A percentile compares a stretch with the other conserved stretches of the same genome.
phyloP scores from a whole-genome alignment of 2,329 filamentous ascomycete species.

The Trichoderma sp. region DNA sequence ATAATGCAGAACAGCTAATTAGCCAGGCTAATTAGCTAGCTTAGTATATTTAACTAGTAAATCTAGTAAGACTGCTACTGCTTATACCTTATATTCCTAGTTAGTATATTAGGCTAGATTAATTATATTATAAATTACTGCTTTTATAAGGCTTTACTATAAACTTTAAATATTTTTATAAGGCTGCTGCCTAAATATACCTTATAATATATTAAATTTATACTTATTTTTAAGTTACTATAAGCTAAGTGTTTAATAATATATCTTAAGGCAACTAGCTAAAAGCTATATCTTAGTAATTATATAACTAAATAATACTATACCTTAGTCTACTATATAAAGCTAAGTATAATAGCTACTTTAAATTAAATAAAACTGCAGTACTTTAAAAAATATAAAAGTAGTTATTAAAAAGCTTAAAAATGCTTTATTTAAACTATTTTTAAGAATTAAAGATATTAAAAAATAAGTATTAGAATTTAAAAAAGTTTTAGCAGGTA shows the following conservation, averaged over 20 bases:
- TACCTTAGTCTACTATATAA: not conserved
- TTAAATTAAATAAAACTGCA: not conserved
- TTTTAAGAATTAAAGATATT: not conserved
- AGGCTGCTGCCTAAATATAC: not conserved
- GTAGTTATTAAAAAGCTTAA: not conserved
- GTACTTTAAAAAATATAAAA: not conserved
- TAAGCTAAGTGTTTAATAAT: too few relatives aligned
- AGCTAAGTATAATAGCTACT: not conserved
- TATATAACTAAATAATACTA: not conserved
- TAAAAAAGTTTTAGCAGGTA: not conserved
- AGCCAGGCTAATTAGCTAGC: too few relatives aligned
- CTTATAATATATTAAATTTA: not conserved
- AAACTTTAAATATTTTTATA: not conserved
- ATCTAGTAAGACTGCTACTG: not conserved
- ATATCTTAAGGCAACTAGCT: not conserved
- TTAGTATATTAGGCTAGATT: not conserved
- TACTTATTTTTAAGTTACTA: too few relatives aligned
- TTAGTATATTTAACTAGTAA: not conserved
- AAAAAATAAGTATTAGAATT: not conserved
- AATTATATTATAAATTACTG: not conserved
- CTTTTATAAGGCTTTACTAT: not conserved
- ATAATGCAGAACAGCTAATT: too few relatives aligned
- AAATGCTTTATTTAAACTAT: not conserved
- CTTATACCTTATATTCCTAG: not conserved
- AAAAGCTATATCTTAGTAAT: not conserved